Percentiles rank a stretch among this genome's conserved stretches.
Conservation (phyloP, 73 alveolate genomes). For the Paramecium bursaria region DNA sequence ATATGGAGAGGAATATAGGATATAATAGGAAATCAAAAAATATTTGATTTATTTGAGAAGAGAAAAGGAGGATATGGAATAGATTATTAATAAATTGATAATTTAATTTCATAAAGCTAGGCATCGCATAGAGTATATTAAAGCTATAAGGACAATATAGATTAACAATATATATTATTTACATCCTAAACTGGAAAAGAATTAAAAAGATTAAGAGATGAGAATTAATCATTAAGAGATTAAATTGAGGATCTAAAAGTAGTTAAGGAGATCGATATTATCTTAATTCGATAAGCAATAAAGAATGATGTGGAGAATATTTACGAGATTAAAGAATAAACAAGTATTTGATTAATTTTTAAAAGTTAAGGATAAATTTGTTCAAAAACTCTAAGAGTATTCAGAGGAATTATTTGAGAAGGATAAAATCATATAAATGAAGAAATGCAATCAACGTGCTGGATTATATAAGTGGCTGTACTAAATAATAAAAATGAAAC, state of each 20-base stretch:
- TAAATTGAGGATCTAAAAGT: not conserved
- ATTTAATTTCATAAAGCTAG: slow-evolving; percentile 2
- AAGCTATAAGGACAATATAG: not conserved
- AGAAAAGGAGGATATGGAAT: slow-evolving; percentile 37
- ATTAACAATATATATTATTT: slow-evolving; percentile 2
- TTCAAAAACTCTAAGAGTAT: slow-evolving; percentile 1
- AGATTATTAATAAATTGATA: slow-evolving; percentile 16
- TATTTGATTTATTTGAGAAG: slow-evolving; percentile 35
- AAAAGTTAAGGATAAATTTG: not conserved
- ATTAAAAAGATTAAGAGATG: not conserved
- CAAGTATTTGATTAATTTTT: not conserved
- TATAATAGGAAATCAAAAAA: slow-evolving; percentile 14
- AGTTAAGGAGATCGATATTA: not conserved
- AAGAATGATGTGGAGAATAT: slow-evolving; percentile 2
- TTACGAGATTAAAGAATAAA: not conserved
- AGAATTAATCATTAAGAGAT: not conserved
- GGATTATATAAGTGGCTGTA: slow-evolving; percentile 29
- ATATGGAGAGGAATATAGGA: slow-evolving; percentile 29
- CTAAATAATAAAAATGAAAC: not conserved
- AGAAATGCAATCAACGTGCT: slow-evolving; percentile 5
- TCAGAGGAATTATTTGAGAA: not conserved
- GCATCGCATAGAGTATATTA: slow-evolving; percentile 14
- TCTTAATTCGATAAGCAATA: not conserved
- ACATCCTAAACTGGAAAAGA: slow-evolving; percentile 1
- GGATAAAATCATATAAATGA: not conserved